Percentiles rank a stretch among this genome's conserved stretches.
These are phyloP conservation scores for Trametes elegans DNA, from an alignment of 768 basidiomycete genomes.

Conservation along the genomic window DNA sequence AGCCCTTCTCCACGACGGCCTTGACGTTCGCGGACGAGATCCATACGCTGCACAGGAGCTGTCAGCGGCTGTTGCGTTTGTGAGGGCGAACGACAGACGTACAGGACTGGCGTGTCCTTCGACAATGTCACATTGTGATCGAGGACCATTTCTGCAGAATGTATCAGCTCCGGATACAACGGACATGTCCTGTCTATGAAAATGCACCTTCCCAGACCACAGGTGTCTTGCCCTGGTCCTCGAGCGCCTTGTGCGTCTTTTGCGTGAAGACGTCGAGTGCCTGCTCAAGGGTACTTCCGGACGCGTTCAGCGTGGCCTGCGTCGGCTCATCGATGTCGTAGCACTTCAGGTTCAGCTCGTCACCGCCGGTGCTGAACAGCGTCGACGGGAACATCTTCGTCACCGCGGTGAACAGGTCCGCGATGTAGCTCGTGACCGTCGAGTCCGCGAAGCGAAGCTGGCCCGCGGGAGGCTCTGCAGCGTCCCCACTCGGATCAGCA, in stretches of 20 bases:
- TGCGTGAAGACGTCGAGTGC: slow-evolving; percentile 39
- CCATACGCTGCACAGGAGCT: slow-evolving; percentile 55
- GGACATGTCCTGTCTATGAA: not conserved
- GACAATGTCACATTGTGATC: slow-evolving; percentile 36
- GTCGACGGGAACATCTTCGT: slow-evolving; percentile 31
- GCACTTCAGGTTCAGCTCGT: slow-evolving; percentile 43
- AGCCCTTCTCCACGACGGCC: slow-evolving; percentile 58
- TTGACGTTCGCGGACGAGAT: slow-evolving; percentile 61
- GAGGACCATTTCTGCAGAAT: slow-evolving; percentile 34
- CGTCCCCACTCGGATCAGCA: too few relatives aligned
- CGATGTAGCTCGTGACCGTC: slow-evolving; percentile 33
- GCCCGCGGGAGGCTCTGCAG: slow-evolving; percentile 48
- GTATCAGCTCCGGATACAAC: not conserved
- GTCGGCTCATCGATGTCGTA: slow-evolving; percentile 39
- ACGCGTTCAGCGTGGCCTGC: slow-evolving; percentile 30
- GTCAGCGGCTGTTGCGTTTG: not conserved
- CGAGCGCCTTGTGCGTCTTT: slow-evolving; percentile 34
- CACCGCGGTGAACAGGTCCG: slow-evolving; percentile 33
- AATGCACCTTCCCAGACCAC: slow-evolving; percentile 44
- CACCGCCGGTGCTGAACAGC: slow-evolving; percentile 47
- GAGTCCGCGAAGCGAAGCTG: slow-evolving; percentile 43
- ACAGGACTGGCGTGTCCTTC: slow-evolving; percentile 53
- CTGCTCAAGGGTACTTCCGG: slow-evolving; percentile 35
- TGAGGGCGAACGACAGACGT: slow-evolving; percentile 16
- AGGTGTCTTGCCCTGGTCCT: slow-evolving; percentile 42